Conservation (phyloP, 305 asterid genomes). For the Stenogyne calaminthoides region DNA sequence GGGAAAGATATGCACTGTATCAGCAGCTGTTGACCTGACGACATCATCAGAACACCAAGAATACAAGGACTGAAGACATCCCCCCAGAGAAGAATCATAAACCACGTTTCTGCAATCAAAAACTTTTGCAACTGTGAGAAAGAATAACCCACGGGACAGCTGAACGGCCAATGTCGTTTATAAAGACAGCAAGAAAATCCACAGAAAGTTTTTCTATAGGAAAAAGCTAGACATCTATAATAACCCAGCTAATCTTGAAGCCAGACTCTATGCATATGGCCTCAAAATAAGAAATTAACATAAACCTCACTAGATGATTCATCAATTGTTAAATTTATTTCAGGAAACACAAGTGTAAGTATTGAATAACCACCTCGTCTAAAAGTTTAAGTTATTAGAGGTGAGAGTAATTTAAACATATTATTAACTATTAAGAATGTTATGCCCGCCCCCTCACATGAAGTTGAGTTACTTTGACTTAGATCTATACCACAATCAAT, state of each 20-base stretch:
- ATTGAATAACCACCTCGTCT: background rate
- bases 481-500: background rate
- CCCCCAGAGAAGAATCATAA: constrained; percentile 83
- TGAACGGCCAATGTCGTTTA: constrained; percentile 24
- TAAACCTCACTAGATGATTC: constrained; percentile 9
- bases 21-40: constrained; percentile 77
- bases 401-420: background rate
- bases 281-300: constrained; percentile 10
- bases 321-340: constrained; percentile 3
- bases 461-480: background rate
- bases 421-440: background rate
- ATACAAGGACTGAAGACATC: constrained; percentile 76
- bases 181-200: constrained; percentile 18
- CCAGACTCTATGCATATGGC: constrained; percentile 1
- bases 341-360: background rate
- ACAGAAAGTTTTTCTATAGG: constrained; percentile 19
- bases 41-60: constrained; percentile 75
- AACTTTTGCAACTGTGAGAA: constrained; percentile 31
- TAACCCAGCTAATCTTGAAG: constrained; percentile 8
- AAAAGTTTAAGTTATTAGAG: background rate
- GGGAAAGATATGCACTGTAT: constrained; percentile 58
- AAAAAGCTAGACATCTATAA: constrained; percentile 19
- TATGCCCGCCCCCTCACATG: background rate
- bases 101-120: constrained; percentile 61
- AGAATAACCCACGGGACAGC: constrained; percentile 10